Percentiles rank a stretch among this genome's conserved stretches.
Evolutionary conservation across 148 eudicot genomes (phyloP).

Genomic region (Nepenthes gracilis): DNA sequence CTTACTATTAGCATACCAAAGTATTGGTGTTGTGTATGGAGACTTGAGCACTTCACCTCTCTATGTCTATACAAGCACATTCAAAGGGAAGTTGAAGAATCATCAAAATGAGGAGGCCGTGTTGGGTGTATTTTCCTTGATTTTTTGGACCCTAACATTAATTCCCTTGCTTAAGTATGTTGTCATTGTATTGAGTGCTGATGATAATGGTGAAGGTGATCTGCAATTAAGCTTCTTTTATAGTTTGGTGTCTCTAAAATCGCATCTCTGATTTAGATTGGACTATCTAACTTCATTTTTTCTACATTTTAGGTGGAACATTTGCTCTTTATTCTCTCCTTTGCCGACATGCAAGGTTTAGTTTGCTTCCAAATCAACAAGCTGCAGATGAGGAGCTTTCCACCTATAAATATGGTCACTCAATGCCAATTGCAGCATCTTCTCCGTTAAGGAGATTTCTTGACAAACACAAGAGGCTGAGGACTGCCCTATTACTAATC

Average conservation of each 20-base stretch:
- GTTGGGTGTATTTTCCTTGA: conserved; percentile 81
- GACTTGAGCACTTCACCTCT: conserved; percentile 97
- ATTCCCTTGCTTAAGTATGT: conserved; percentile 91
- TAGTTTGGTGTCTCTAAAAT: neutral
- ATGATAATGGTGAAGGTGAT: conserved; percentile 97
- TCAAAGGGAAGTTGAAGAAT: conserved; percentile 39
- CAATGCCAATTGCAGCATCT: conserved; percentile 24
- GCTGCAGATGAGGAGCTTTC: conserved; percentile 96
- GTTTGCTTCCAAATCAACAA: conserved; percentile 97
- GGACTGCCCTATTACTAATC: conserved; percentile 54
- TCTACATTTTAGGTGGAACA: conserved; percentile 60
- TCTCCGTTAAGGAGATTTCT: conserved; percentile 62
- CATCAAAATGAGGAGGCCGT: conserved; percentile 55
- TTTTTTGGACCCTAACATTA: conserved; percentile 84
- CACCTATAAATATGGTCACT: conserved; percentile 59
- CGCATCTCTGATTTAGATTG: neutral
- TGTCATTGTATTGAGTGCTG: conserved; percentile 57
- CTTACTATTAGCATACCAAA: conserved; percentile 84
- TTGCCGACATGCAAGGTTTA: conserved; percentile 86
- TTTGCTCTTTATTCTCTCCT: conserved; percentile 94
- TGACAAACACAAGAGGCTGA: conserved; percentile 62
- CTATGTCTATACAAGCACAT: conserved; percentile 70
- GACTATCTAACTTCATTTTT: conserved; percentile 9
- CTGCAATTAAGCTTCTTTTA: conserved; percentile 1
- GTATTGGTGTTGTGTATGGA: conserved; percentile 90